A percentile compares a stretch with the other conserved stretches of the same genome.
phyloP scores from a whole-genome alignment of 768 basidiomycete genomes.

The Lactarius psammicola region DNA sequence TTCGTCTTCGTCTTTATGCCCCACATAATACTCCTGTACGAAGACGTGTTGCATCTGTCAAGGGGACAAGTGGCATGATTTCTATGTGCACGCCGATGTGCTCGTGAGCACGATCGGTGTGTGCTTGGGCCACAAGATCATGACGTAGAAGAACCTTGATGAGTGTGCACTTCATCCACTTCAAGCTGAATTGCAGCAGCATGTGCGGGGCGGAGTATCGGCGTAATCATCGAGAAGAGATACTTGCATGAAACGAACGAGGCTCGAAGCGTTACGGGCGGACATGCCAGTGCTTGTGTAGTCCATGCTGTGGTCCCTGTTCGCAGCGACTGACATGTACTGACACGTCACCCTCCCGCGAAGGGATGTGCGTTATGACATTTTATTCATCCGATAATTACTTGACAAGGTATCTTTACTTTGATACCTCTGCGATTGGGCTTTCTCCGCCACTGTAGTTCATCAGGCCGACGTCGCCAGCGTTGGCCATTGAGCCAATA shows the following conservation, averaged over 20 bases:
- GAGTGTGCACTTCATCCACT: constrained; percentile 75
- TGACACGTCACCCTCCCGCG: no score
- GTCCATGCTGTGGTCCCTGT: constrained; percentile 73
- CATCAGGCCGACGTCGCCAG: no score
- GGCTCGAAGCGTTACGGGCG: constrained; percentile 75
- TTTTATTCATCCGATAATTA: no score
- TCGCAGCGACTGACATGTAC: no score
- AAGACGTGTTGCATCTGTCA: constrained; percentile 95
- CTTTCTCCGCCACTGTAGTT: no score
- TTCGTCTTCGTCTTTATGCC: constrained; percentile 80
- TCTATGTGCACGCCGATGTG: no score
- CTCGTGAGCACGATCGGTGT: constrained; percentile 79
- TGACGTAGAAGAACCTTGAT: constrained; percentile 67
- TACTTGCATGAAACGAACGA: constrained; percentile 87
- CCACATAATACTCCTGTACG: constrained; percentile 95
- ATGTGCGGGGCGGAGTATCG: constrained; percentile 87
- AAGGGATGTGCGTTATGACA: no score
- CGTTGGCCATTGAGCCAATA: no score
- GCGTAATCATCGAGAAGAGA: constrained; percentile 83
- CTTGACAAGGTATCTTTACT: no score
- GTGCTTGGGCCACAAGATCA: constrained; percentile 90
- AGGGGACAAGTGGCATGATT: no score
- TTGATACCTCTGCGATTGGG: no score
- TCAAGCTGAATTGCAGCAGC: constrained; percentile 89
- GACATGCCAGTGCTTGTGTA: constrained; percentile 84